Base-by-base conservation (phyloP, 1,139 yeast species). In the Blastobotrys proliferans region DNA sequence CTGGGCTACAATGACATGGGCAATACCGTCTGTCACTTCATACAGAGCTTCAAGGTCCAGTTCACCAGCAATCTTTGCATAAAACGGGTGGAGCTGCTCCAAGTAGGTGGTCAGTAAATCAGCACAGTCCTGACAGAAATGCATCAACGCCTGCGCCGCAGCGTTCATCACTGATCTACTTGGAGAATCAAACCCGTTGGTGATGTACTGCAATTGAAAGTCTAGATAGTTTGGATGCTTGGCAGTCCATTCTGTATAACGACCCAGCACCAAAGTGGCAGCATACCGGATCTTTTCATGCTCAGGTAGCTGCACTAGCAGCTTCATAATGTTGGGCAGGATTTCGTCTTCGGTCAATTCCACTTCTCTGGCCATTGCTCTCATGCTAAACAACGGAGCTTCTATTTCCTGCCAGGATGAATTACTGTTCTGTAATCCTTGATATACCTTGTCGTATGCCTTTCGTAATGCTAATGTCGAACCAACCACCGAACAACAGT, bases 361-460 rank as follows among this genome's bases (percentile, higher is more conserved):
- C 11, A 94, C 87, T 60, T 85, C 96, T 51, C 88, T 82, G 1
- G 97, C 98, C 95, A 94, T 88, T 0, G 95, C 83, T 55, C 98
- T 77, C 74, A 92, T 74, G 24, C 90, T 77, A 57, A 94, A 94
- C 41, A 94, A 69, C 3, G 97, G 84, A 0, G 97, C 95, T 66
- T 94, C 99, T 45, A 88, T 70, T 37, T 75, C 72, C 66, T 90
- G 97, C 98, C 98, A 92, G 5, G 64, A 62, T 35, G 52, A 52
- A 8, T 55, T 49, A 35, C 58, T 54, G 6, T 47, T 30, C 33
- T 44, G 46, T 16, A 44, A 36, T 3, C 40, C 42, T 1, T 25
- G 9, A 14, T 26, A 36, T 1, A 41, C 44, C 53, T 71, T 73
- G 38, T 66, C 67, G 57, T 79, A 80, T 17, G 90, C 86, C 40